Evolutionary conservation across 1,139 yeast genomes (phyloP).

Genomic region (Taiozyma sp.): DNA sequence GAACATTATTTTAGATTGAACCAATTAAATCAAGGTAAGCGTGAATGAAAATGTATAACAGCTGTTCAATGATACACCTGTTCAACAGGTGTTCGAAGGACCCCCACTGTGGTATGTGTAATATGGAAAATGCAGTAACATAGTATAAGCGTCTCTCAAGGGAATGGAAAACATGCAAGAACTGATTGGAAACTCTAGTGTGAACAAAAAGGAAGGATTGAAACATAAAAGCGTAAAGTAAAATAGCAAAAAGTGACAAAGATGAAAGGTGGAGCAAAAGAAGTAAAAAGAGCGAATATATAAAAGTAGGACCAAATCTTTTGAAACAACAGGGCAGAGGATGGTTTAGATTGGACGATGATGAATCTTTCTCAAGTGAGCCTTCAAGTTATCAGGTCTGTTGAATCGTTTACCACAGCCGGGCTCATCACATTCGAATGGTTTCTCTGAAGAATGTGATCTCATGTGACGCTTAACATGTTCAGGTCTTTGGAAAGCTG

Average conservation of each 20-base stretch:
- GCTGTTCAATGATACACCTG: neutral
- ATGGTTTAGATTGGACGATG: conserved; percentile 9
- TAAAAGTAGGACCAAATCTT: neutral
- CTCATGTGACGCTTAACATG: conserved; percentile 90
- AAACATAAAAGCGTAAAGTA: neutral
- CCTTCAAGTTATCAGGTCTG: conserved; percentile 63
- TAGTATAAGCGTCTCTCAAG: neutral
- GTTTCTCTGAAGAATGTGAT: conserved; percentile 84
- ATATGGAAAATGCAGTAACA: neutral
- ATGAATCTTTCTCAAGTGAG: conserved; percentile 64
- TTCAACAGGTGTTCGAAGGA: neutral
- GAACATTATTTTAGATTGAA: neutral
- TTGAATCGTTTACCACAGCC: conserved; percentile 79
- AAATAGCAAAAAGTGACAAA: neutral
- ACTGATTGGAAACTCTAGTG: neutral
- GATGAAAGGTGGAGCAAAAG: neutral
- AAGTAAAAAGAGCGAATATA: neutral
- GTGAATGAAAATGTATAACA: neutral
- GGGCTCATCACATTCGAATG: conserved; percentile 69
- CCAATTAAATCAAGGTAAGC: neutral
- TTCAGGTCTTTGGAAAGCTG: conserved; percentile 82
- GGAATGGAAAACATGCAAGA: neutral
- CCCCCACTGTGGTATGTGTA: neutral
- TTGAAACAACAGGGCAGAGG: neutral
- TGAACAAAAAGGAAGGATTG: neutral